These are phyloP conservation scores for Calonectria pseudoturangicola DNA, from an alignment of 2,329 filamentous ascomycete genomes.

Conservation along the genomic window DNA sequence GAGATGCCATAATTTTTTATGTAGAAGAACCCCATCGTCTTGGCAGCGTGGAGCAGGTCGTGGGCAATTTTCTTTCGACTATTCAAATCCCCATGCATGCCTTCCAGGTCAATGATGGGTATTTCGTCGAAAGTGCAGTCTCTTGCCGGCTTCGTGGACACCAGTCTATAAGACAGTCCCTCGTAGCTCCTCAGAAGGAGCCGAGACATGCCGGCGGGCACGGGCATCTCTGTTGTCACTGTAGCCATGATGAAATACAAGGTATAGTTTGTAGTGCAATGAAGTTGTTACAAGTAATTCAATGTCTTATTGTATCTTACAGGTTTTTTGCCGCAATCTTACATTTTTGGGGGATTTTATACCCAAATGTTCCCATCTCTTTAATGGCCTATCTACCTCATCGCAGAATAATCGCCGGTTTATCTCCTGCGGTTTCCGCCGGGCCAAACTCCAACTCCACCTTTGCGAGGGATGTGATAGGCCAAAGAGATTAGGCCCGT, in stretches of 20 bases:
- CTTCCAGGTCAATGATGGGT: slow-evolving; percentile 71
- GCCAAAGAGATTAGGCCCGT: neutral
- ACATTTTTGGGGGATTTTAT: neutral
- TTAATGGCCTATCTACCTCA: too few relatives aligned
- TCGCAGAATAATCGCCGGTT: neutral
- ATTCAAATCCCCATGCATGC: slow-evolving; percentile 61
- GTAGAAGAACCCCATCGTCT: slow-evolving; percentile 74
- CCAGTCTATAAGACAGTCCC: slow-evolving; percentile 12
- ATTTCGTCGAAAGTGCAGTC: slow-evolving; percentile 63
- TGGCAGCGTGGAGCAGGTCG: slow-evolving; percentile 66
- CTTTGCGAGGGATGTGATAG: neutral
- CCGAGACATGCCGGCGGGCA: slow-evolving; percentile 14
- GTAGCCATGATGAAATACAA: neutral
- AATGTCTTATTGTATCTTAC: too few relatives aligned
- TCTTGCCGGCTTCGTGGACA: slow-evolving; percentile 20
- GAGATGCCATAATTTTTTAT: slow-evolving; percentile 70
- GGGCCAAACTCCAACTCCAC: neutral
- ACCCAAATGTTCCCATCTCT: neutral
- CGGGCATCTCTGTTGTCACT: slow-evolving; percentile 9
- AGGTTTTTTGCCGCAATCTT: neutral
- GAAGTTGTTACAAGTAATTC: too few relatives aligned
- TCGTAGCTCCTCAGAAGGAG: slow-evolving; percentile 26
- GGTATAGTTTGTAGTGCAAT: too few relatives aligned
- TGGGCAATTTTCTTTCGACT: slow-evolving; percentile 63
- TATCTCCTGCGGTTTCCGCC: slow-evolving; percentile 19